Base-by-base conservation (phyloP, 2,329 filamentous ascomycete species). In the Paracamarosporium sp. region DNA sequence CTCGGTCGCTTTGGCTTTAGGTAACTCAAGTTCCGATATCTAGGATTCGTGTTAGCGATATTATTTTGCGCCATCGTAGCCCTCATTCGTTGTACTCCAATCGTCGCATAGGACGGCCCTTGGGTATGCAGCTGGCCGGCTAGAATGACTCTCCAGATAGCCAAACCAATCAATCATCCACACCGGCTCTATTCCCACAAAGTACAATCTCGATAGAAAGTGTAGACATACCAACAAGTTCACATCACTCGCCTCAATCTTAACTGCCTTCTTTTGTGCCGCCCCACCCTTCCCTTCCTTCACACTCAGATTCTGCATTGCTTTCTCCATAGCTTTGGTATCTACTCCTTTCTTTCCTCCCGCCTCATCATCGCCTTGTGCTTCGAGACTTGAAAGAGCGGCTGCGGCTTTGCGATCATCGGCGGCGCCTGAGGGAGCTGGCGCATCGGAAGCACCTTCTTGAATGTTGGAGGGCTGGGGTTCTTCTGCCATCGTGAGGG, bases 341-440 rank as follows among this genome's bases (percentile, higher is more conserved):
- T 93, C 90, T 65, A 90, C 85, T 61, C 88, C 81, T 61, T 85
- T 83, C 69, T 84, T 83, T 45, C 80, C 76, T 45, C 80, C 76
- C 2, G 77, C 70, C 17, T 76, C 70, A 28, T 84, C 81, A 46
- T 82, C 81, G 54, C 80, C 79, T 56, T 79, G 81, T 35, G 77
- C 74, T 72, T 92, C 90, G 64, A 93, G 87, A 60, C 84, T 85
- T 46, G 88, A 89, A 58, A 93, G 85, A 28, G 90, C 90, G 6
- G 88, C 88, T 38, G 89, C 89, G 44, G 90, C 89, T 77, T 92
- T 92, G 77, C 89, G 88, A 79, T 92, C 90, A 77, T 92, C 90
- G 70, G 90, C 89, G 77, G 88, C 90, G 36, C 75, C 71, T 5
- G 80, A 78, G 17, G 80, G 72, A 4, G 76, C 70, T 30, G 71